Conservation (phyloP, 495 filamentous ascomycete genomes). For the Hypoxylon lenormandii region DNA sequence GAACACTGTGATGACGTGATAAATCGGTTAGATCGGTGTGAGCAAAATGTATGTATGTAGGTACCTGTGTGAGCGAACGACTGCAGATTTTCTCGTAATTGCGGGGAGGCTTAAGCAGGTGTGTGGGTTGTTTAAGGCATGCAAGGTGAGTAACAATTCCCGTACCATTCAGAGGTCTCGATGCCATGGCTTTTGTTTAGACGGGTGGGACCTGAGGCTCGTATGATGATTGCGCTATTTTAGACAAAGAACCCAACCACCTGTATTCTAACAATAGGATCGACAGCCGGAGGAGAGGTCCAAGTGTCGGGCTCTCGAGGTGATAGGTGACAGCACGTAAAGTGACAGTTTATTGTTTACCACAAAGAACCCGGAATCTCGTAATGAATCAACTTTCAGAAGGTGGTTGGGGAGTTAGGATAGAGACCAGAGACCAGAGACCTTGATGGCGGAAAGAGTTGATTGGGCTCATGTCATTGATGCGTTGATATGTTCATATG, state of each 20-base stretch:
- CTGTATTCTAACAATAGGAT: neutral
- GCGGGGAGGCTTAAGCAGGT: slow-evolving; percentile 33
- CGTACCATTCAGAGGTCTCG: slow-evolving; percentile 37
- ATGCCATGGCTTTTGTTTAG: slow-evolving; percentile 33
- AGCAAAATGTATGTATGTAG: neutral
- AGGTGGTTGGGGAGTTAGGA: neutral
- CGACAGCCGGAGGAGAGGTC: slow-evolving; percentile 1
- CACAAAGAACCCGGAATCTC: no score
- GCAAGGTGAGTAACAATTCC: slow-evolving; percentile 19
- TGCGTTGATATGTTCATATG: no score
- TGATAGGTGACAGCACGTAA: neutral
- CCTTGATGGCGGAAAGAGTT: neutral
- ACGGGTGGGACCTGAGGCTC: slow-evolving; percentile 34
- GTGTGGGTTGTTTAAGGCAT: slow-evolving; percentile 27
- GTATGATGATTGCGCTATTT: slow-evolving; percentile 39
- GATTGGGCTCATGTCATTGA: no score
- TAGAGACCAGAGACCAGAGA: no score
- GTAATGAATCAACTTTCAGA: no score
- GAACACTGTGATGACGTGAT: slow-evolving; percentile 59
- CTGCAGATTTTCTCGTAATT: slow-evolving; percentile 33
- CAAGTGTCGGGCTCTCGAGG: neutral
- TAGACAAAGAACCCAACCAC: slow-evolving; percentile 2
- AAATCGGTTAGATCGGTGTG: neutral
- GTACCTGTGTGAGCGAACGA: slow-evolving; percentile 15
- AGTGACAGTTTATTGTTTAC: no score